phyloP scores from a whole-genome alignment of 805 yeast species.

The Starmerella floris region DNA sequence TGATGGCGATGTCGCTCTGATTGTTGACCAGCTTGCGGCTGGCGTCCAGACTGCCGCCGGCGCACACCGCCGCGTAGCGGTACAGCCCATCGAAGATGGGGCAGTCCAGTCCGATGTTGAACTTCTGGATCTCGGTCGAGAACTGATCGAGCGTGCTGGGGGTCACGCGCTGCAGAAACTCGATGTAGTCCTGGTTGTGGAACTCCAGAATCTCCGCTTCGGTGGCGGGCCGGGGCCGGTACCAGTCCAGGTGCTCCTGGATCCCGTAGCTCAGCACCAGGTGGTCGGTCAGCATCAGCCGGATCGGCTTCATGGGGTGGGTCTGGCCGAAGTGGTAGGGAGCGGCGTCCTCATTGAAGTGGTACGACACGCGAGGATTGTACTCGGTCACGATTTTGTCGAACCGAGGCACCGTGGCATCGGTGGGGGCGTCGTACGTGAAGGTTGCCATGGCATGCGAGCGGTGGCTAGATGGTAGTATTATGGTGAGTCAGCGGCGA shows the following conservation, averaged over 20 bases:
- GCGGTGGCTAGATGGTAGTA: too few relatives aligned
- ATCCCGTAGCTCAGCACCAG: slow-evolving; percentile 71
- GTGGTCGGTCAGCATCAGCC: slow-evolving; percentile 88
- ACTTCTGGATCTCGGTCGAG: slow-evolving; percentile 46
- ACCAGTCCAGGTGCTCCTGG: slow-evolving; percentile 81
- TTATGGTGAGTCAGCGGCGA: too few relatives aligned
- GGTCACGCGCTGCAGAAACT: slow-evolving; percentile 60
- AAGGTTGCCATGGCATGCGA: slow-evolving; percentile 21
- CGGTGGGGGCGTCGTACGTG: slow-evolving; percentile 32
- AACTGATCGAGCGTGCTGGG: slow-evolving; percentile 57
- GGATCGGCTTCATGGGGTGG: slow-evolving; percentile 98
- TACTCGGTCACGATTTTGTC: slow-evolving; percentile 18
- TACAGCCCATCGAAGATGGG: slow-evolving; percentile 92
- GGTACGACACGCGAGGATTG: slow-evolving; percentile 55
- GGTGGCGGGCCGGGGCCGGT: slow-evolving; percentile 71
- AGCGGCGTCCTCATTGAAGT: slow-evolving; percentile 67
- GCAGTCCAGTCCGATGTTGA: slow-evolving; percentile 87
- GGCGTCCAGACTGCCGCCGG: slow-evolving; percentile 87
- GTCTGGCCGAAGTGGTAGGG: slow-evolving; percentile 80
- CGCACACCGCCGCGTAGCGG: slow-evolving; percentile 68
- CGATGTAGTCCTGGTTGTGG: slow-evolving; percentile 76
- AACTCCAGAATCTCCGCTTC: slow-evolving; percentile 64
- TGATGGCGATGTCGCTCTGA: slow-evolving; percentile 81
- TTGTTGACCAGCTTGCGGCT: slow-evolving; percentile 69
- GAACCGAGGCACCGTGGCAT: slow-evolving; percentile 34